Evolutionary conservation across 192 early-diverging fungal genomes (phyloP).

Genomic region (Phycomyces blakesleeanus): DNA sequence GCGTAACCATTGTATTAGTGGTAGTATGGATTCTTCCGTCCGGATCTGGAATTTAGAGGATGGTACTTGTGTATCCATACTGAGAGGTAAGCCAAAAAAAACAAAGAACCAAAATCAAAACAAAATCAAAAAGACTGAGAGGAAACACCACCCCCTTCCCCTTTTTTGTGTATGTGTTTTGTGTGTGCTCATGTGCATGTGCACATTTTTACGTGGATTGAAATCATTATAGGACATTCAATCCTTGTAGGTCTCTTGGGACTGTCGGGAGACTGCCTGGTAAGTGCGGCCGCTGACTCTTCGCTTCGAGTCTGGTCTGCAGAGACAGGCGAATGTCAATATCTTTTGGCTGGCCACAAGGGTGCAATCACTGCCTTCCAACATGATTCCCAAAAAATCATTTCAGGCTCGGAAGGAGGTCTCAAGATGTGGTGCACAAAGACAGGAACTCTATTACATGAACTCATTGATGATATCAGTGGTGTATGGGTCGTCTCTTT

Average conservation of each 20-base stretch:
- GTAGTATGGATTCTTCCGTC: slow-evolving; percentile 92
- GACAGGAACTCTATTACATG: slow-evolving; percentile 76
- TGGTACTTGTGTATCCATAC: slow-evolving; percentile 68
- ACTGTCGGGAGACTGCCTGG: slow-evolving; percentile 75
- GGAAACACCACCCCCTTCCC: background rate
- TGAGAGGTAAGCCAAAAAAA: slow-evolving; percentile 66
- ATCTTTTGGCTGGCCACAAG: slow-evolving; percentile 67
- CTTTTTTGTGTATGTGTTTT: background rate
- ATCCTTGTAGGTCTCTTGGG: slow-evolving; percentile 91
- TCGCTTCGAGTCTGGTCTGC: slow-evolving; percentile 91
- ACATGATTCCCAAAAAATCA: slow-evolving; percentile 90
- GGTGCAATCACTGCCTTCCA: slow-evolving; percentile 98
- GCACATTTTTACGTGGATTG: background rate
- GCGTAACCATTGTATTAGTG: slow-evolving; percentile 80
- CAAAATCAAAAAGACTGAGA: background rate
- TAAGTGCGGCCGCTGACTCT: slow-evolving; percentile 92
- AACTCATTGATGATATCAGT: slow-evolving; percentile 72
- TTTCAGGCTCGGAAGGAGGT: slow-evolving; percentile 89
- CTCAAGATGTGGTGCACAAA: slow-evolving; percentile 95
- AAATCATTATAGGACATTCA: slow-evolving; percentile 65
- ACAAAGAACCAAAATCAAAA: background rate
- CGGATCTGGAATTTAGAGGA: slow-evolving; percentile 89
- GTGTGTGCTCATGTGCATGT: background rate
- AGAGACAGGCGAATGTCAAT: slow-evolving; percentile 54
- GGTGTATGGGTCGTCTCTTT: slow-evolving; percentile 95